These are phyloP conservation scores for Typha latifolia DNA, from an alignment of 176 grass and related monocot genomes.

Conservation along the genomic window DNA sequence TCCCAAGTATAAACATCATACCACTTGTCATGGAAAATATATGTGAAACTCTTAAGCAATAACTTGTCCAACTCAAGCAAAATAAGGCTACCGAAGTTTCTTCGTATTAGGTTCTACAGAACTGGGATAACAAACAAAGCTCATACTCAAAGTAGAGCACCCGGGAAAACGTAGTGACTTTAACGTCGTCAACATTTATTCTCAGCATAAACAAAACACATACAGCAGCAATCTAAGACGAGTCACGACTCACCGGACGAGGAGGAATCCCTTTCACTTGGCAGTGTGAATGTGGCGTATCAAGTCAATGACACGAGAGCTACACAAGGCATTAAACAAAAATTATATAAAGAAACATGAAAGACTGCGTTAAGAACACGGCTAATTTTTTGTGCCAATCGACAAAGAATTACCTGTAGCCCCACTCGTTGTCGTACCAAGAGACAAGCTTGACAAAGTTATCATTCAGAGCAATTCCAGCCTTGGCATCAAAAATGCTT, in stretches of 20 bases:
- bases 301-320: slow-evolving; percentile 69
- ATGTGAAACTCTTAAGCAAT: too few species aligned
- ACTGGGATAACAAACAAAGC: too few species aligned
- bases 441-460: slow-evolving; percentile 60
- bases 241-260: background rate
- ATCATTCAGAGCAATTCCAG: slow-evolving; percentile 72
- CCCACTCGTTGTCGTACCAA: slow-evolving; percentile 90
- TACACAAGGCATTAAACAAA: slow-evolving; percentile 1
- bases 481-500: slow-evolving; percentile 86
- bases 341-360: background rate
- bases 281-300: slow-evolving; percentile 61
- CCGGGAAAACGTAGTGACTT: too few species aligned
- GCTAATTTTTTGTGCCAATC: background rate
- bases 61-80: too few species aligned
- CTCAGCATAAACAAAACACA: slow-evolving; percentile 21
- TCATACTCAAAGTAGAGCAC: too few species aligned
- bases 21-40: too few species aligned
- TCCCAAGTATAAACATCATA: too few species aligned
- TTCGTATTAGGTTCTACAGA: too few species aligned
- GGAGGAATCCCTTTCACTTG: slow-evolving; percentile 12
- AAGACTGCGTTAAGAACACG: background rate
- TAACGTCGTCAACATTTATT: slow-evolving; percentile 44
- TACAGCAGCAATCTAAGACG: background rate
- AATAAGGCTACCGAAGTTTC: too few species aligned
- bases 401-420: slow-evolving; percentile 42